These are phyloP conservation scores for Phytophthora quininea DNA, from an alignment of 352 stramenopile species.

Conservation along the genomic window DNA sequence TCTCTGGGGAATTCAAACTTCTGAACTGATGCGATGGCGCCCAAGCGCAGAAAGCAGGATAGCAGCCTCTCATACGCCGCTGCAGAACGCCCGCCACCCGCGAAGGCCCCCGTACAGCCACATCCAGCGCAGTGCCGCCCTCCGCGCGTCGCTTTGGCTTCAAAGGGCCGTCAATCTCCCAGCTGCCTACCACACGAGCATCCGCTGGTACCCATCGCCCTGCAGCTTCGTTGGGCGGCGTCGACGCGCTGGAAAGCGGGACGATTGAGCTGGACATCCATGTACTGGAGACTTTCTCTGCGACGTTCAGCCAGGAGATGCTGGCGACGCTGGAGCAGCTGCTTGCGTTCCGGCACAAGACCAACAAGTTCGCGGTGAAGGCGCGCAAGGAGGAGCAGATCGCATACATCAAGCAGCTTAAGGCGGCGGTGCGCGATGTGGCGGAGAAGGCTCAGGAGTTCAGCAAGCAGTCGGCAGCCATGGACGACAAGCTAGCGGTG, in stretches of 20 bases:
- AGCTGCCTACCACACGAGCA: conserved; percentile 15
- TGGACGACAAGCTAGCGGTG: conserved; percentile 44
- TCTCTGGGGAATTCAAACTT: conserved; percentile 28
- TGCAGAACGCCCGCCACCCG: conserved; percentile 17
- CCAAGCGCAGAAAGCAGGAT: conserved; percentile 41
- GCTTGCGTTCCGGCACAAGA: conserved; percentile 61
- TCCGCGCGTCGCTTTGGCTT: conserved; percentile 43
- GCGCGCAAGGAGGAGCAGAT: conserved; percentile 63
- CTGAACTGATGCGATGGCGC: conserved; percentile 35
- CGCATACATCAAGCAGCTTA: conserved; percentile 62
- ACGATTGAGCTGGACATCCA: conserved; percentile 22
- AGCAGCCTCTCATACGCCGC: conserved; percentile 26
- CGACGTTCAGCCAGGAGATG: conserved; percentile 41
- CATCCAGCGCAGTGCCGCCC: conserved; percentile 13
- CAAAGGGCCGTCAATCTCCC: conserved; percentile 38
- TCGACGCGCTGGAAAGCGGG: not conserved
- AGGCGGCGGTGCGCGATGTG: conserved; percentile 43
- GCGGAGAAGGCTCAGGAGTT: conserved; percentile 50
- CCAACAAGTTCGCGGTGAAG: conserved; percentile 74
- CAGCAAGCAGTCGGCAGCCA: conserved; percentile 21
- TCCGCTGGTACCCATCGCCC: not conserved
- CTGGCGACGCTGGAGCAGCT: conserved; percentile 52
- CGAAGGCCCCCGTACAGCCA: conserved; percentile 23
- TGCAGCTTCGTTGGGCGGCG: not conserved
- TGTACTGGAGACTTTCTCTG: conserved; percentile 41